Evolutionary conservation across 2,329 filamentous ascomycete species (phyloP).

Genomic region (Amphichorda felina): DNA sequence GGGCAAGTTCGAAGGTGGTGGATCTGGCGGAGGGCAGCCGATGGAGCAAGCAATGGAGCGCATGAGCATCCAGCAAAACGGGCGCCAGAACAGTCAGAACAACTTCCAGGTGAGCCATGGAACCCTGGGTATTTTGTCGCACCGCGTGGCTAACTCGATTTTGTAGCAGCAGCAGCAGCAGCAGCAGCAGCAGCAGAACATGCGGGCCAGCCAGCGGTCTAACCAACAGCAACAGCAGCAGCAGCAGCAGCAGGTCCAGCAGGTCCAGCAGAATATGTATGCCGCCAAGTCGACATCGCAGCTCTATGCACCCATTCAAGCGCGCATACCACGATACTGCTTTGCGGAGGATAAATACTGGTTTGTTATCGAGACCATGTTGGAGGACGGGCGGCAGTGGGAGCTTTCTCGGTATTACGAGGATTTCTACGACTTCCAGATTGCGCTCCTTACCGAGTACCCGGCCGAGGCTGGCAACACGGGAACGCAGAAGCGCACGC

Average conservation of each 20-base stretch:
- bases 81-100: constrained; percentile 35
- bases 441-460: constrained; percentile 83
- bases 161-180: neutral
- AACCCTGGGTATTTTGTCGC: neutral
- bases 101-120: constrained; percentile 32
- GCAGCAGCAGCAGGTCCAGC: constrained; percentile 18
- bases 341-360: constrained; percentile 98
- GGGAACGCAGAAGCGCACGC: constrained; percentile 62
- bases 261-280: constrained; percentile 21
- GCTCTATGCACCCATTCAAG: constrained; percentile 65
- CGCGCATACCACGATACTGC: constrained; percentile 83
- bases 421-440: constrained; percentile 98
- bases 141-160: neutral
- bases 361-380: constrained; percentile 87
- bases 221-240: constrained; percentile 16
- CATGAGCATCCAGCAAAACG: constrained; percentile 57
- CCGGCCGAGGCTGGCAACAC: constrained; percentile 87
- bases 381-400: constrained; percentile 88
- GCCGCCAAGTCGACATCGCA: constrained; percentile 33
- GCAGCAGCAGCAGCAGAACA: neutral
- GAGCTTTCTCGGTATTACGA: constrained; percentile 92
- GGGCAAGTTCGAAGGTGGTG: constrained; percentile 64
- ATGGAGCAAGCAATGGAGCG: constrained; percentile 64
- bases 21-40: constrained; percentile 24
- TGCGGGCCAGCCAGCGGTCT: constrained; percentile 2